These are phyloP conservation scores for Coemansia nantahalensis DNA, from an alignment of 192 early-diverging fungal species.

Conservation along the genomic window DNA sequence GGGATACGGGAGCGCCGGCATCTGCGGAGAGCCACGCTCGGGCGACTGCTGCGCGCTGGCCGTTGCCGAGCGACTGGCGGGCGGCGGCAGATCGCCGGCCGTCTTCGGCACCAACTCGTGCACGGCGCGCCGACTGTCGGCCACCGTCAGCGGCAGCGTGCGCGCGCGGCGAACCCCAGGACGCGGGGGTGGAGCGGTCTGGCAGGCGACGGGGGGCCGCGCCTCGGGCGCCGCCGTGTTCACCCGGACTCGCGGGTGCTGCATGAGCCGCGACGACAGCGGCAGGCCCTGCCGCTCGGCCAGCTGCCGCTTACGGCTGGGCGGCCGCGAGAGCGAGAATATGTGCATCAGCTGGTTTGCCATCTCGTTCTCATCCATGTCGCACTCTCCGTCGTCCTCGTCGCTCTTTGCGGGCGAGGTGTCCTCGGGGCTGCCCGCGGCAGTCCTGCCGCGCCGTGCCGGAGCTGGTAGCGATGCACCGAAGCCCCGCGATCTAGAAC, in stretches of 20 bases:
- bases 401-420: background rate
- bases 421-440: background rate
- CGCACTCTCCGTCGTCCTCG: background rate
- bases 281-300: constrained; percentile 49
- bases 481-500: no score
- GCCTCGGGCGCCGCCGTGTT: background rate
- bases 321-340: constrained; percentile 30
- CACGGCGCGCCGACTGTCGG: constrained; percentile 11
- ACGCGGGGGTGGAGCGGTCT: background rate
- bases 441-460: no score
- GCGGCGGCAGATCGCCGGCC: background rate
- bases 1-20: constrained; percentile 23
- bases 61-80: background rate
- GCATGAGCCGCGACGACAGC: constrained; percentile 33
- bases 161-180: constrained; percentile 1
- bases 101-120: background rate
- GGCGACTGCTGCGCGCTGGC: background rate
- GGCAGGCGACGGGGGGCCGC: background rate
- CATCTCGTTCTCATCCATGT: constrained; percentile 14
- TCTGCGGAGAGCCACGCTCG: background rate
- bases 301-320: constrained; percentile 28
- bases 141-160: constrained; percentile 17
- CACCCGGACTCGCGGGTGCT: background rate
- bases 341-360: constrained; percentile 31
- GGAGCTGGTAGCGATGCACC: no score